Base-by-base conservation (phyloP, 2,329 filamentous ascomycete genomes). In the Cephalotrichum gorgonifer region DNA sequence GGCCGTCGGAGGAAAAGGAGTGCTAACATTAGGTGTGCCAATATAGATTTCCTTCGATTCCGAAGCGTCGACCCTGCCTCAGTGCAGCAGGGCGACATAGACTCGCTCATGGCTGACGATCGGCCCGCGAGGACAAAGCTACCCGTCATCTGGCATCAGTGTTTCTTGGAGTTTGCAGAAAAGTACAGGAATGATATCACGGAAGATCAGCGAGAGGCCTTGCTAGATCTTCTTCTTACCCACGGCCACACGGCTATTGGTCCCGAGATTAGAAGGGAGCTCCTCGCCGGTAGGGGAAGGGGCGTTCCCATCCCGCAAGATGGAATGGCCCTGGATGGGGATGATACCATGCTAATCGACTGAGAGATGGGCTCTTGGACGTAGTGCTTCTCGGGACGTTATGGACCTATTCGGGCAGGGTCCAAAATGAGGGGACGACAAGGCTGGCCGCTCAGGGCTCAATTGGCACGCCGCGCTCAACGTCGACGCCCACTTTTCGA, bases 131-230 rank as follows among this genome's bases (percentile, higher is more conserved):
- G 64, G 65, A 74, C 56, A 60, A 88, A 86, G 61, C 65, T 97
- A 55, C 93, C 94, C 0, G 89, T 98, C 7, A 81, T 98, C 50
- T 98, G 91, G 89, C 93, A 98, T 65, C 91, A 97, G 69, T 89
- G 86, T 57, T 72, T 98, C 27, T 70, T 98, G 49, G 85, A 88
- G 2, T 98, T 98, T 68, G 89, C 93, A 25, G 86, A 96, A 68
- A 77, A 91, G 50, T 98, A 97, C 69, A 83, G 89, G 60, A 94
- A 96, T 57, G 91, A 97, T 64, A 91, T 96, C 57, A 95, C 89
- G 2, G 90, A 96, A 64, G 90, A 96, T 57, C 90, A 95, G 71
- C 76, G 90, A 57, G 91, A 98, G 68, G 87, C 89, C 1, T 69
- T 98, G 46, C 71, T 98, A 6, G 93, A 98, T 68, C 68, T 98